phyloP scores from a whole-genome alignment of 495 filamentous ascomycete species.

The Neurospora discreta region DNA sequence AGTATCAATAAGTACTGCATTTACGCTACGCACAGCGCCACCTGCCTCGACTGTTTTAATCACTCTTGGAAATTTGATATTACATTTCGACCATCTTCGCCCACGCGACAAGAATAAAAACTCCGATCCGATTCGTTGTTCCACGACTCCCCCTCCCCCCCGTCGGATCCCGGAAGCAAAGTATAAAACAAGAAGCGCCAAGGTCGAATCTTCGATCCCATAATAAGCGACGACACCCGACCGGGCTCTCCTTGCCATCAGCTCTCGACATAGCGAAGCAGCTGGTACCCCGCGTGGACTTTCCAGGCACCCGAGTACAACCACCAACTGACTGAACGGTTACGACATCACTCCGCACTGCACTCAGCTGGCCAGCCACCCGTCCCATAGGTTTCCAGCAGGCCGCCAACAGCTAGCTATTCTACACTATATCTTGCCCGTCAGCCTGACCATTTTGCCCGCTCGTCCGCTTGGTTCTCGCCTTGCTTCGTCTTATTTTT shows the following conservation, averaged over 20 bases:
- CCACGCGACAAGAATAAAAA: background rate
- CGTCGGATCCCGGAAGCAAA: background rate
- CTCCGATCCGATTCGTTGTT: background rate
- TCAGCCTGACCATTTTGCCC: background rate
- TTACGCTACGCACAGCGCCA: no score
- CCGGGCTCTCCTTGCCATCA: background rate
- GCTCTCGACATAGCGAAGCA: background rate
- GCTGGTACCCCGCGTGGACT: background rate
- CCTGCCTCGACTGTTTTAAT: background rate
- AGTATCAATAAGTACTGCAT: background rate
- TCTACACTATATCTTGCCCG: background rate
- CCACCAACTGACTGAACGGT: background rate
- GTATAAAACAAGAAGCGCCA: background rate
- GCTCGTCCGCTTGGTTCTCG: background rate
- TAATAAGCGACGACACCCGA: background rate
- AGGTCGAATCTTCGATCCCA: background rate
- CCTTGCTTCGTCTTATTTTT: background rate
- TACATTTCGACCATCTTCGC: background rate
- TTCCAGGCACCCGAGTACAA: background rate
- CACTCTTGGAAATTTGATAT: no score
- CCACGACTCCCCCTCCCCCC: background rate
- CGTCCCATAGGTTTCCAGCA: background rate
- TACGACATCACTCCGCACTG: background rate
- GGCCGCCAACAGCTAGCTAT: background rate
- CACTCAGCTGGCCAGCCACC: background rate